Conservation (phyloP, 2,329 filamentous ascomycete species). For the Diaporthe sp. region DNA sequence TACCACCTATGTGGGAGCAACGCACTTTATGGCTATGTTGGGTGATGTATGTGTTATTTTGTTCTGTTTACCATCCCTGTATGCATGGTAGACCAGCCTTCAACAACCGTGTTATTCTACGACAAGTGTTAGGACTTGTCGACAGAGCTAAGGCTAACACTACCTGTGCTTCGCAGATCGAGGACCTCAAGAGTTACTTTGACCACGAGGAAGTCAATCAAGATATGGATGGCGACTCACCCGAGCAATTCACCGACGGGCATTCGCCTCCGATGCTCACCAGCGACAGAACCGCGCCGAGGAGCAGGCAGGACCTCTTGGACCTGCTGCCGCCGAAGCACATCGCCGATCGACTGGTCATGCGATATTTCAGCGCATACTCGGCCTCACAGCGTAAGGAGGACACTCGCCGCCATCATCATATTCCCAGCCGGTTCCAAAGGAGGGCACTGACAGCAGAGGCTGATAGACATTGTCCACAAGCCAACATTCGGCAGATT, state of each 20-base stretch:
- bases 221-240: conserved; percentile 48
- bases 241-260: conserved; percentile 49
- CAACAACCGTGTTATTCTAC: no score
- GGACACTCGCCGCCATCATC: not conserved
- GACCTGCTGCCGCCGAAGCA: conserved; percentile 59
- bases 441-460: conserved; percentile 28
- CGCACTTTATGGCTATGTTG: conserved; percentile 71
- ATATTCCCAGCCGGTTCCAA: not conserved
- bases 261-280: conserved; percentile 59
- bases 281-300: conserved; percentile 52
- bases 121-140: not conserved
- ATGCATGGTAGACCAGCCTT: not conserved
- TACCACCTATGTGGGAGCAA: conserved; percentile 69
- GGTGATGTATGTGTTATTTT: conserved; percentile 62
- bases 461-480: conserved; percentile 63
- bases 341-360: conserved; percentile 63
- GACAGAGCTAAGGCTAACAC: not conserved
- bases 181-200: conserved; percentile 70
- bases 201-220: conserved; percentile 58
- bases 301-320: conserved; percentile 60
- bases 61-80: not conserved
- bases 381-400: conserved; percentile 64
- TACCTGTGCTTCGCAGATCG: conserved; percentile 56
- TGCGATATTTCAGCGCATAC: conserved; percentile 65
- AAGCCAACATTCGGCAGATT: conserved; percentile 63